Evolutionary conservation across 805 yeast genomes (phyloP).

Genomic region (Wickerhamiella kazuoi): DNA sequence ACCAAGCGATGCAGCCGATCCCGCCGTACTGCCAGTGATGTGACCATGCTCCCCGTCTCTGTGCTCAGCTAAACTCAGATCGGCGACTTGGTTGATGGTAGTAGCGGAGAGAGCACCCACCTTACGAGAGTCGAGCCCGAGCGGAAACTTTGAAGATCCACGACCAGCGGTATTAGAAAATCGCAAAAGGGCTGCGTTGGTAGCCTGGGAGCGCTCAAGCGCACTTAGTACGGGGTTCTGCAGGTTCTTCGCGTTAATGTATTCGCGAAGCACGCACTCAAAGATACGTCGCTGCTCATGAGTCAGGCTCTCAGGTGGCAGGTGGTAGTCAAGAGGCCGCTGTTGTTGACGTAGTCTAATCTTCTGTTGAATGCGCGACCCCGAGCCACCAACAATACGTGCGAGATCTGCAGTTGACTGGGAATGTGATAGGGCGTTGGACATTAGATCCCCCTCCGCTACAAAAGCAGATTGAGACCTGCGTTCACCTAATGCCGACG

Average conservation of each 20-base stretch:
- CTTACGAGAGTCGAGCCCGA: background rate
- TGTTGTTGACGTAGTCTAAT: background rate
- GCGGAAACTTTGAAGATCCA: background rate
- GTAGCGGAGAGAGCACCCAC: constrained; percentile 13
- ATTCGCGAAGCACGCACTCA: constrained; percentile 4
- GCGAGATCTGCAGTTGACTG: constrained; percentile 5
- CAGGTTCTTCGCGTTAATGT: constrained; percentile 2
- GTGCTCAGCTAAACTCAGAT: constrained; percentile 5
- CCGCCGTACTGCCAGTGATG: background rate
- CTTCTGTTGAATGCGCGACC: constrained; percentile 2
- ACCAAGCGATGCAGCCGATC: background rate
- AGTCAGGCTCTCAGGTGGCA: constrained; percentile 71
- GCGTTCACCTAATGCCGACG: constrained; percentile 11
- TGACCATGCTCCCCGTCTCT: background rate
- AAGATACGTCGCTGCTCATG: constrained; percentile 1
- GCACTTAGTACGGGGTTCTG: constrained; percentile 4
- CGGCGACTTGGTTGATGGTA: constrained; percentile 13
- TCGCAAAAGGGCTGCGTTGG: background rate
- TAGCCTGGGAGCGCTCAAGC: background rate
- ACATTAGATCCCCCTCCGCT: constrained; percentile 12
- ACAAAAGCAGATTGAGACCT: constrained; percentile 10
- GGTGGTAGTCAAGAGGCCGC: constrained; percentile 67
- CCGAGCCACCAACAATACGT: constrained; percentile 5
- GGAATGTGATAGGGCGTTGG: constrained; percentile 10
- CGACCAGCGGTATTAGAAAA: background rate